Conservation (phyloP, 257 asterid genomes). For the Salvia hispanica region DNA sequence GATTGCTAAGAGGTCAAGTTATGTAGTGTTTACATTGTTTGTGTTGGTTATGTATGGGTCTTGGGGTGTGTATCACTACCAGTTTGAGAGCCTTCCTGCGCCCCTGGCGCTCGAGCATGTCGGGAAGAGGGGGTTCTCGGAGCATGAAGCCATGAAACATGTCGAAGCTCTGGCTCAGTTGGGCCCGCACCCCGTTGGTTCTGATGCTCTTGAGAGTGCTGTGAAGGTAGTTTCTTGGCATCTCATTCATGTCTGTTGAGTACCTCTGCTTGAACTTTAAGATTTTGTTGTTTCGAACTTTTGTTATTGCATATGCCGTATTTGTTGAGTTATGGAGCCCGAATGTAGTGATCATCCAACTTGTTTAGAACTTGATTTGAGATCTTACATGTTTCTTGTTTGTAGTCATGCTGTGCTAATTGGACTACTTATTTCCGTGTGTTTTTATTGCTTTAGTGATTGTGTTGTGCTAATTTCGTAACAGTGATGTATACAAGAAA, state of each 20-base stretch:
- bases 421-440: too few relatives aligned
- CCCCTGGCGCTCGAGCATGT: conserved; percentile 63
- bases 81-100: conserved; percentile 63
- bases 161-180: conserved; percentile 65
- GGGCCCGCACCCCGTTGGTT: conserved; percentile 94
- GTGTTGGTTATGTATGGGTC: conserved; percentile 62
- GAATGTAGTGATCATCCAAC: too few relatives aligned
- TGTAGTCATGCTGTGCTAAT: too few relatives aligned
- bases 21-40: conserved; percentile 62
- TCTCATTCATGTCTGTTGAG: background rate
- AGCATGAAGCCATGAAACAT: conserved; percentile 81
- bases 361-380: too few relatives aligned
- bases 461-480: too few relatives aligned
- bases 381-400: too few relatives aligned
- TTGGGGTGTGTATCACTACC: conserved; percentile 77
- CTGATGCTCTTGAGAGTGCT: conserved; percentile 69
- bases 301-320: background rate
- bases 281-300: background rate
- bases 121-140: conserved; percentile 94
- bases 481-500: background rate
- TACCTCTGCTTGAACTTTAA: background rate
- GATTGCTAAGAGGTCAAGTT: conserved; percentile 68
- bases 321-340: too few relatives aligned
- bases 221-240: conserved; percentile 55
- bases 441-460: too few relatives aligned